phyloP scores from a whole-genome alignment of 2,329 filamentous ascomycete genomes.

The Penicillium sp. region DNA sequence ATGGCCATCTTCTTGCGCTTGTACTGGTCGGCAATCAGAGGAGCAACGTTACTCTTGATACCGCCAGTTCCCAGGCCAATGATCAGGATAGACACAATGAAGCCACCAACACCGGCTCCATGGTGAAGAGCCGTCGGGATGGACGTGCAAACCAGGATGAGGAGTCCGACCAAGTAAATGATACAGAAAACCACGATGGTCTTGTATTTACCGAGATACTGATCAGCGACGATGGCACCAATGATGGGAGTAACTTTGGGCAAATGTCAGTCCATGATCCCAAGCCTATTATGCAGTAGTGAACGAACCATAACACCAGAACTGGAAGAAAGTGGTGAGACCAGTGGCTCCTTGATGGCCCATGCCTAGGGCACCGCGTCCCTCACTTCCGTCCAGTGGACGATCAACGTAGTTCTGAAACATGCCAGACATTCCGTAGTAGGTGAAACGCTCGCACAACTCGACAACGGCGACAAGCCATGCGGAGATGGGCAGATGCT shows the following conservation, averaged over 20 bases:
- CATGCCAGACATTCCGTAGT: constrained; percentile 47
- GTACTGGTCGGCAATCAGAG: constrained; percentile 59
- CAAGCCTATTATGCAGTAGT: no score
- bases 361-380: constrained; percentile 37
- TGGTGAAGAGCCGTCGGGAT: constrained; percentile 45
- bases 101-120: constrained; percentile 46
- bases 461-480: constrained; percentile 52
- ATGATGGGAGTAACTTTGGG: constrained; percentile 53
- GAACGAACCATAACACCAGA: constrained; percentile 51
- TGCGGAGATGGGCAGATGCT: constrained; percentile 48
- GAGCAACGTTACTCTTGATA: no score
- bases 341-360: constrained; percentile 42
- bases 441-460: constrained; percentile 51
- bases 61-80: constrained; percentile 60
- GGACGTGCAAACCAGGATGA: constrained; percentile 49
- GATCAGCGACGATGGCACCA: constrained; percentile 52
- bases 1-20: constrained; percentile 47
- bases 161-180: constrained; percentile 51
- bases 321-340: constrained; percentile 47
- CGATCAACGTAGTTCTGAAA: constrained; percentile 50
- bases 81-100: constrained; percentile 50
- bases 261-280: no score
- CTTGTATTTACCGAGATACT: constrained; percentile 54
- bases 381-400: constrained; percentile 32
- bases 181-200: constrained; percentile 50